Conservation (phyloP, 148 eudicot species). For the Silene uniflora region DNA sequence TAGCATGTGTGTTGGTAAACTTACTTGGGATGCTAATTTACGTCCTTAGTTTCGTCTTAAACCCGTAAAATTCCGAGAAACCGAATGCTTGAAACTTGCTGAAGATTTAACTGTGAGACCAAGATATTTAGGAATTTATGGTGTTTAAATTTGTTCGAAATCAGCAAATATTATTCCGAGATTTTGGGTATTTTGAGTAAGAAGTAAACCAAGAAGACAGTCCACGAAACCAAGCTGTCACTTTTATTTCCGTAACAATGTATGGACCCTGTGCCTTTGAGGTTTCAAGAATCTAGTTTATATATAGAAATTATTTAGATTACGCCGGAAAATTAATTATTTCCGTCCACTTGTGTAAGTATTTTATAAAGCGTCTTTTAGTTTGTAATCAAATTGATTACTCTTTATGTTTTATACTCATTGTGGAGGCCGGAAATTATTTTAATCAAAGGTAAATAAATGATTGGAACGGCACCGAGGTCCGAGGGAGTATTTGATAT, state of each 20-base stretch:
- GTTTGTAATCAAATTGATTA: too few relatives aligned
- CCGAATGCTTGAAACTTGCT: not conserved
- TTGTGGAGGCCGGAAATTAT: too few relatives aligned
- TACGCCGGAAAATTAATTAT: not conserved
- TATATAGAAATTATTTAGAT: not conserved
- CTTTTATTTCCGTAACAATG: not conserved
- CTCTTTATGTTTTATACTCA: too few relatives aligned
- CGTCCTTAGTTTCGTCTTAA: not conserved
- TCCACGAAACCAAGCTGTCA: not conserved
- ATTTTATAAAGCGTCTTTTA: too few relatives aligned
- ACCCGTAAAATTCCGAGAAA: not conserved
- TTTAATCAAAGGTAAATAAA: too few relatives aligned
- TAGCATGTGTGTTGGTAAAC: not conserved
- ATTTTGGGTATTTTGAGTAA: not conserved
- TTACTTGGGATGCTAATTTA: not conserved
- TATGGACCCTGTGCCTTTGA: conserved; percentile 11
- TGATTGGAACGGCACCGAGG: too few relatives aligned
- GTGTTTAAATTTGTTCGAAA: not conserved
- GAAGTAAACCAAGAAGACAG: conserved; percentile 2
- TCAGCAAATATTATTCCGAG: not conserved
- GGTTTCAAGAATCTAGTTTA: conserved; percentile 4
- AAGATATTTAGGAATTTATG: not conserved
- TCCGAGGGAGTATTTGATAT: too few relatives aligned
- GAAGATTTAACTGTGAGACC: too few relatives aligned
- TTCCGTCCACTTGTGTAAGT: not conserved